phyloP scores from a whole-genome alignment of 345 rosid species.

The Noccaea caerulescens region DNA sequence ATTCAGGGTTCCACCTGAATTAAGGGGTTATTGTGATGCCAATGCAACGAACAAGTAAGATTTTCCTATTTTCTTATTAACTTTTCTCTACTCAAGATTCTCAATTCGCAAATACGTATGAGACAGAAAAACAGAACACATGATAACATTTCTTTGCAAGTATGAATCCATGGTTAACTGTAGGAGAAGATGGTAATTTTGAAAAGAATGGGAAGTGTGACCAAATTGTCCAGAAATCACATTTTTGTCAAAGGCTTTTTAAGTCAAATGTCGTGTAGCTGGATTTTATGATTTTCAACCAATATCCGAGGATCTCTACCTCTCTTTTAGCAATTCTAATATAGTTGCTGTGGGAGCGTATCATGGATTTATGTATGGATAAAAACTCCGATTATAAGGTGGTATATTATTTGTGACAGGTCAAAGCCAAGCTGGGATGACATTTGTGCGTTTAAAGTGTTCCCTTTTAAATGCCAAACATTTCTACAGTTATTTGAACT shows the following conservation, averaged over 20 bases:
- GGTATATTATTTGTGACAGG: slow-evolving; percentile 46
- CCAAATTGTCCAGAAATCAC: slow-evolving; percentile 1
- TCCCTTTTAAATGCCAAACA: slow-evolving; percentile 80
- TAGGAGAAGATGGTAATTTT: background rate
- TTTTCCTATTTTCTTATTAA: slow-evolving; percentile 24
- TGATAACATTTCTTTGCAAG: background rate
- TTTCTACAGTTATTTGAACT: slow-evolving; percentile 83
- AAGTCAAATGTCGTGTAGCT: background rate
- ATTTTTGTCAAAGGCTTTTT: background rate
- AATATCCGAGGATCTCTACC: slow-evolving; percentile 1
- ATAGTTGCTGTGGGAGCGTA: background rate
- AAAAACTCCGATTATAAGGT: background rate
- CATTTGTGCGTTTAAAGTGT: slow-evolving; percentile 73
- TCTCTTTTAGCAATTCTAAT: background rate
- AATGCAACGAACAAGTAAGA: slow-evolving; percentile 57
- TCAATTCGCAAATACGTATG: background rate
- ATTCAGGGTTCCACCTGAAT: slow-evolving; percentile 80
- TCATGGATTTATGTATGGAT: background rate
- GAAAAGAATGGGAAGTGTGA: slow-evolving; percentile 8
- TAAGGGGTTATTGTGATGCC: slow-evolving; percentile 66
- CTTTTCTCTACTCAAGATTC: background rate
- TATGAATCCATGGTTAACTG: slow-evolving; percentile 1
- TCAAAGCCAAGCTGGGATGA: slow-evolving; percentile 71
- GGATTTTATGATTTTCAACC: background rate
- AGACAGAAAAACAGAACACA: background rate